phyloP scores from a whole-genome alignment of 805 yeast species.

The Ogataea populi-albae region DNA sequence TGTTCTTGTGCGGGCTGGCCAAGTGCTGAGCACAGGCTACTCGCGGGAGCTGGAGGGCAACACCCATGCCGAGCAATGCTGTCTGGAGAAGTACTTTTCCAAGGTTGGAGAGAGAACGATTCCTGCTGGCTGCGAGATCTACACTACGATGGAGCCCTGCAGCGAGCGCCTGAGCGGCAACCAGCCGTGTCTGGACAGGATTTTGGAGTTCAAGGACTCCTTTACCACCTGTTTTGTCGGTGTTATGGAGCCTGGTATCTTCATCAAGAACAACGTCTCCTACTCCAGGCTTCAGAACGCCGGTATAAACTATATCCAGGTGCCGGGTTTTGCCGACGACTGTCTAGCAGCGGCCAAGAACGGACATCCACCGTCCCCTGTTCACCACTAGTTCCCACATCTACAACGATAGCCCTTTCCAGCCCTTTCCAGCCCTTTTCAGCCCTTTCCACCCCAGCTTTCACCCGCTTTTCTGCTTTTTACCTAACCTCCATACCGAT shows the following conservation, averaged over 20 bases:
- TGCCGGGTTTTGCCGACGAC: constrained; percentile 78
- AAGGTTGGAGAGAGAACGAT: constrained; percentile 38
- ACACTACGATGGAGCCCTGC: constrained; percentile 98
- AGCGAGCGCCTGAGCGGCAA: constrained; percentile 86
- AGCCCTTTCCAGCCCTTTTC: too few species aligned
- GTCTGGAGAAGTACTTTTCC: constrained; percentile 67
- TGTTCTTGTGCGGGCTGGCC: constrained; percentile 63
- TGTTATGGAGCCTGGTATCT: constrained; percentile 84
- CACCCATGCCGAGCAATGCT: constrained; percentile 97
- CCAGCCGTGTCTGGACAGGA: constrained; percentile 80
- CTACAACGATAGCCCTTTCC: neutral
- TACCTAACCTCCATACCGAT: too few species aligned
- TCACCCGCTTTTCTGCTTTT: too few species aligned
- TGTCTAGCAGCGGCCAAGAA: constrained; percentile 66
- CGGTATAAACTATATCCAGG: constrained; percentile 69
- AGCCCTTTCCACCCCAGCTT: too few species aligned
- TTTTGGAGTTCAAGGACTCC: constrained; percentile 45
- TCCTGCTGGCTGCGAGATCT: constrained; percentile 77
- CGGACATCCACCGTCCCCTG: constrained; percentile 51
- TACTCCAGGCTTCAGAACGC: constrained; percentile 46
- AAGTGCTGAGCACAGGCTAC: constrained; percentile 75
- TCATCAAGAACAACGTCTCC: constrained; percentile 77
- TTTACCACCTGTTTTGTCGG: constrained; percentile 86
- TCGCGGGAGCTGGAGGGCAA: constrained; percentile 92
- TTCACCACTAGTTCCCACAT: neutral